A percentile compares a stretch with the other conserved stretches of the same genome.
Conservation (phyloP, 768 basidiomycete genomes). For the Macrolepiota albuminosa region DNA sequence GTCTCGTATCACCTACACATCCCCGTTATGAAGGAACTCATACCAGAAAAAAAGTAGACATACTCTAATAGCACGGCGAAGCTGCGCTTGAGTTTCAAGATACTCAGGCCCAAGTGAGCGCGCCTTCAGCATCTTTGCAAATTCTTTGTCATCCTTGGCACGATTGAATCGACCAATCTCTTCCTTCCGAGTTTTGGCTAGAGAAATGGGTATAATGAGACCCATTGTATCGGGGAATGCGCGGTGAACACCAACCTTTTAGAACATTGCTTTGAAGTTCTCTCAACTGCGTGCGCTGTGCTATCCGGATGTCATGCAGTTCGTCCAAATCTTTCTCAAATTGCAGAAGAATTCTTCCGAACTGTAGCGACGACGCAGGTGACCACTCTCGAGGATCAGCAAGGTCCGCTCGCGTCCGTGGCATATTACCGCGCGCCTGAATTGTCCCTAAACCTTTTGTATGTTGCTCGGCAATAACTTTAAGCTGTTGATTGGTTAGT, state of each 20-base stretch:
- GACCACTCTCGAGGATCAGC: slow-evolving; percentile 47
- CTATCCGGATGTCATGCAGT: slow-evolving; percentile 31
- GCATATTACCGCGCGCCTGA: slow-evolving; percentile 31
- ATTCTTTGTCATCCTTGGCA: slow-evolving; percentile 75
- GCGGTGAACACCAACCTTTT: slow-evolving; percentile 40
- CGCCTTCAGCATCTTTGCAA: slow-evolving; percentile 67
- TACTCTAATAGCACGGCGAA: slow-evolving; percentile 72
- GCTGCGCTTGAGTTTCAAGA: slow-evolving; percentile 71
- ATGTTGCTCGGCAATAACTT: slow-evolving; percentile 30
- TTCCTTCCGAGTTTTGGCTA: slow-evolving; percentile 75
- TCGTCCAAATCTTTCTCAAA: slow-evolving; percentile 49
- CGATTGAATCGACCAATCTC: slow-evolving; percentile 78
- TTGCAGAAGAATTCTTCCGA: slow-evolving; percentile 42
- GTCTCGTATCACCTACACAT: slow-evolving; percentile 55
- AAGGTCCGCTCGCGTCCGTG: slow-evolving; percentile 41
- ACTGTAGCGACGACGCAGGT: slow-evolving; percentile 46
- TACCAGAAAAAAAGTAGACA: slow-evolving; percentile 17
- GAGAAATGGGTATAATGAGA: slow-evolving; percentile 22
- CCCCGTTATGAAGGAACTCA: slow-evolving; percentile 1
- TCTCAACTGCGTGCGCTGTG: slow-evolving; percentile 31
- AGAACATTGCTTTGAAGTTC: slow-evolving; percentile 64
- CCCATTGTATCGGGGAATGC: not conserved
- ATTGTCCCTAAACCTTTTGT: slow-evolving; percentile 30
- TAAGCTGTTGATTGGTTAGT: slow-evolving; percentile 33
- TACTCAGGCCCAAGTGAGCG: slow-evolving; percentile 88